phyloP scores from a whole-genome alignment of 192 early-diverging fungal species.

The Haplosporangium gracile region DNA sequence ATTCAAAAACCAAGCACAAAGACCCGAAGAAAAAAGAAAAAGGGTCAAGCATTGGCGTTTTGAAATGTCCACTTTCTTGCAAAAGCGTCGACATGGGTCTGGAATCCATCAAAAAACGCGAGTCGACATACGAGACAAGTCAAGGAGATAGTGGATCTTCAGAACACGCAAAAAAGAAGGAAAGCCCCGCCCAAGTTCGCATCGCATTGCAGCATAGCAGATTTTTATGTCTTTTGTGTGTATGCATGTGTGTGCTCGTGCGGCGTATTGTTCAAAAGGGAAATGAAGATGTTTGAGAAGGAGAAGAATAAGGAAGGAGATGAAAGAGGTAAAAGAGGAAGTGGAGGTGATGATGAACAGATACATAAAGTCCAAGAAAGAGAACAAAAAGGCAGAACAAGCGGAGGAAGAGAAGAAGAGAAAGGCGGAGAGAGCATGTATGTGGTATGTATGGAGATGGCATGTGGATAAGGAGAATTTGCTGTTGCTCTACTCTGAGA shows the following conservation, averaged over 20 bases:
- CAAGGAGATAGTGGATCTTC: conserved; percentile 2
- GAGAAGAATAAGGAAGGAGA: not conserved
- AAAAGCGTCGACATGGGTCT: conserved; percentile 1
- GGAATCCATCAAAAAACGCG: not conserved
- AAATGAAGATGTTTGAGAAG: conserved; percentile 1
- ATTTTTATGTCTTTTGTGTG: not conserved
- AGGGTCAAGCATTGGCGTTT: not conserved
- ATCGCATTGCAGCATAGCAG: conserved; percentile 4
- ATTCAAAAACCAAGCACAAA: not conserved
- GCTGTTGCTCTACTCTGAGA: not conserved
- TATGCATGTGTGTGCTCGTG: not conserved
- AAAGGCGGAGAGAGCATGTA: not conserved
- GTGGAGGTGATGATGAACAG: not conserved
- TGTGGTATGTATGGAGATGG: not conserved
- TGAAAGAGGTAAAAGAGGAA: not conserved
- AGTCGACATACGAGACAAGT: not conserved
- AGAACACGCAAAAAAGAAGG: not conserved
- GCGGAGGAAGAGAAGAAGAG: not conserved
- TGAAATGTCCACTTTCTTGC: not conserved
- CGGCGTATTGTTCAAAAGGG: not conserved
- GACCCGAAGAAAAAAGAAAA: not conserved
- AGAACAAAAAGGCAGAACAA: not conserved
- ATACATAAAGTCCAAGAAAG: not conserved
- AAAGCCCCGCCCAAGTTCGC: not conserved
- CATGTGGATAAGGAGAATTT: conserved; percentile 11